phyloP scores from a whole-genome alignment of 2,329 filamentous ascomycete species.

The Pseudonectria buxi region DNA sequence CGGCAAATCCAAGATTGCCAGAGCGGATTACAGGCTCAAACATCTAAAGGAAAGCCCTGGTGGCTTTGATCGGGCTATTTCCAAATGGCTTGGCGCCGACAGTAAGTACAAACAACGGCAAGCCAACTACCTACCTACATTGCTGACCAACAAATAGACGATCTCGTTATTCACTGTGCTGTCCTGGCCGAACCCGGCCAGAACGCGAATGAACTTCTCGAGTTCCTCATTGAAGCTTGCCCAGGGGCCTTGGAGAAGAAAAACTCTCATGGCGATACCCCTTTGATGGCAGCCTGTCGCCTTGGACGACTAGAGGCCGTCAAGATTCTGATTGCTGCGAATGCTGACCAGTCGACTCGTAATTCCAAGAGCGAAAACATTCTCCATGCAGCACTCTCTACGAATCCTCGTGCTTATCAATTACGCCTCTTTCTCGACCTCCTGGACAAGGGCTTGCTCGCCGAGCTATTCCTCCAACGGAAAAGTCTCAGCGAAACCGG shows the following conservation, averaged over 20 bases:
- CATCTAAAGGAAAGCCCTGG: slow-evolving; percentile 52
- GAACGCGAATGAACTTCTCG: slow-evolving; percentile 48
- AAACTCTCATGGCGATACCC: slow-evolving; percentile 52
- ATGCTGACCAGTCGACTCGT: slow-evolving; percentile 61
- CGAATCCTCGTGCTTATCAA: slow-evolving; percentile 25
- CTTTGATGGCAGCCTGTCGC: slow-evolving; percentile 60
- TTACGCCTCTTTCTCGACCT: slow-evolving; percentile 47
- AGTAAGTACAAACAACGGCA: slow-evolving; percentile 42
- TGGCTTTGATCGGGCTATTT: slow-evolving; percentile 57
- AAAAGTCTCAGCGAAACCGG: slow-evolving; percentile 44
- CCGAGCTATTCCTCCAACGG: slow-evolving; percentile 53
- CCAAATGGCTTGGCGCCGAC: slow-evolving; percentile 54
- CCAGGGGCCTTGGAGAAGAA: slow-evolving; percentile 59
- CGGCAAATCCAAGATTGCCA: slow-evolving; percentile 48
- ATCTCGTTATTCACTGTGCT: slow-evolving; percentile 61
- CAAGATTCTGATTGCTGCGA: slow-evolving; percentile 57
- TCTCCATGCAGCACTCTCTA: slow-evolving; percentile 50
- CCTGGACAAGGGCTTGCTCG: slow-evolving; percentile 50
- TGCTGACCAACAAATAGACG: slow-evolving; percentile 35
- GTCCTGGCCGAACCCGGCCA: slow-evolving; percentile 39
- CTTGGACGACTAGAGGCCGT: slow-evolving; percentile 47
- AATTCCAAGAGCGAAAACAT: slow-evolving; percentile 60
- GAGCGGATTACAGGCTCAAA: slow-evolving; percentile 55
- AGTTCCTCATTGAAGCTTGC: slow-evolving; percentile 57
- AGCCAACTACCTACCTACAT: slow-evolving; percentile 1